Evolutionary conservation across 148 eudicot species (phyloP).

Genomic region (Rhododendron griersonianum): DNA sequence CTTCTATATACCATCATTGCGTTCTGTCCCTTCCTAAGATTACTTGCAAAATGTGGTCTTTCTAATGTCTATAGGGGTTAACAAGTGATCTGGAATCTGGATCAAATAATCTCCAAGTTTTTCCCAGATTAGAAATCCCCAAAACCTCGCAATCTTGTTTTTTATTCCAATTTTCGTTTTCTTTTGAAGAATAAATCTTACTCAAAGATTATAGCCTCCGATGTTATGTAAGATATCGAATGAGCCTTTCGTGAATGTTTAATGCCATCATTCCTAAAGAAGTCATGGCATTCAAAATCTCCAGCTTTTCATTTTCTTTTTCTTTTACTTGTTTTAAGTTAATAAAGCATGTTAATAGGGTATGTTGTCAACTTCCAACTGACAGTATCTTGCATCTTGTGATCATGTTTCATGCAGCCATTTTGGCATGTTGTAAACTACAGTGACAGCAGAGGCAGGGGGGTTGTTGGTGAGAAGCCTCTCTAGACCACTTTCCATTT

Average conservation of each 20-base stretch:
- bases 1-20: not conserved
- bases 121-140: not conserved
- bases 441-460: conserved; percentile 70
- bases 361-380: not conserved
- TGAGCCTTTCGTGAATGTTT: not conserved
- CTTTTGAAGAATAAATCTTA: not conserved
- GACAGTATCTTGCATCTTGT: not conserved
- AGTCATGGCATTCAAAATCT: not conserved
- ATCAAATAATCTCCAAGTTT: not conserved
- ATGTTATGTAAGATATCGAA: not conserved
- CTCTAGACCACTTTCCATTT: not conserved
- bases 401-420: conserved; percentile 56
- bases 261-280: not conserved
- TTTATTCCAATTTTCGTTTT: not conserved
- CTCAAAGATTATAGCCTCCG: not conserved
- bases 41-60: not conserved
- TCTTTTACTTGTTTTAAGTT: not conserved
- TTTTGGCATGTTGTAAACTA: conserved; percentile 75
- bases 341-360: not conserved
- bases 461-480: conserved; percentile 75
- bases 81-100: not conserved
- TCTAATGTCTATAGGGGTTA: not conserved
- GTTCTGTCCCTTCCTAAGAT: not conserved
- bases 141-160: not conserved
- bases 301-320: not conserved